Conservation (phyloP, 78 protist genomes). For the Mastigamoeba balamuthi region DNA sequence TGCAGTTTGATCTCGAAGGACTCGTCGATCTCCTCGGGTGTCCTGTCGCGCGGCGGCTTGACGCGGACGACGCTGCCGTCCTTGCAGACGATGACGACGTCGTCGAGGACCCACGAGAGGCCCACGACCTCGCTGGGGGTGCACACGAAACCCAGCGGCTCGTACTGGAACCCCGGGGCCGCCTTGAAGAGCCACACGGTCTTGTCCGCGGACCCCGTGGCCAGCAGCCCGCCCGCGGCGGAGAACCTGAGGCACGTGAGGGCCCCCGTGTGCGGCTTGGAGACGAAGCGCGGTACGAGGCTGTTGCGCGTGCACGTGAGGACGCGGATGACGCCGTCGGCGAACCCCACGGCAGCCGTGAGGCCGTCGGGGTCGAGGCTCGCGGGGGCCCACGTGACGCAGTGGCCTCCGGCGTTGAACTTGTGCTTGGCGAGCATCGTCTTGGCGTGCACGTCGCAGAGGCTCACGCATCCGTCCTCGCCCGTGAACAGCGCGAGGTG, state of each 20-base stretch:
- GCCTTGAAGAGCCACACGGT: constrained; percentile 25
- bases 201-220: constrained; percentile 30
- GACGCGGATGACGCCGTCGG: constrained; percentile 15
- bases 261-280: constrained; percentile 42
- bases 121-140: background rate
- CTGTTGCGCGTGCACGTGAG: background rate
- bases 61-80: constrained; percentile 7
- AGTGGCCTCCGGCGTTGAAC: too few relatives aligned
- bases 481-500: constrained; percentile 24
- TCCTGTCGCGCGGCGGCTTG: background rate
- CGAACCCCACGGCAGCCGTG: constrained; percentile 21
- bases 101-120: constrained; percentile 8
- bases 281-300: background rate
- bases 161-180: background rate
- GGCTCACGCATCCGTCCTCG: constrained; percentile 44
- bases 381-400: too few relatives aligned
- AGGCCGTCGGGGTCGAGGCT: background rate
- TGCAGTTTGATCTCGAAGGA: too few relatives aligned
- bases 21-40: too few relatives aligned
- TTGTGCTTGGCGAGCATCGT: too few relatives aligned
- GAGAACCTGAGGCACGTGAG: background rate
- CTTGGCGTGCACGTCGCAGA: constrained; percentile 6
- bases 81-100: background rate
- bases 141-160: constrained; percentile 27
- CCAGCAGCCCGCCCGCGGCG: constrained; percentile 3